A percentile compares a stretch with the other conserved stretches of the same genome.
Conservation (phyloP, 2,329 filamentous ascomycete genomes). For the Cladophialophora exuberans region DNA sequence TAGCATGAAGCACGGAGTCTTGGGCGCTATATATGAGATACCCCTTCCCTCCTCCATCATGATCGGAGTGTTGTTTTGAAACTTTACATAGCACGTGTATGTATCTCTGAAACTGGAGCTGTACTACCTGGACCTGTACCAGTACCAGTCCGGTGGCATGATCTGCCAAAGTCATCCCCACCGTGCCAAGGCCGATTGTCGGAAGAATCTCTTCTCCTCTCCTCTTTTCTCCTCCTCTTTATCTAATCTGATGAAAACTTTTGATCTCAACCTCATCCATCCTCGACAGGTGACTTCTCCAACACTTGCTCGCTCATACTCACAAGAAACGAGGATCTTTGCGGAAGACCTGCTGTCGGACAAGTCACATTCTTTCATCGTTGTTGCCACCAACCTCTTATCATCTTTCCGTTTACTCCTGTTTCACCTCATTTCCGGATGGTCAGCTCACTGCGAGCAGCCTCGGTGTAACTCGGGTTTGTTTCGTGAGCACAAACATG, state of each 20-base stretch:
- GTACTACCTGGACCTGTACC: too few species aligned
- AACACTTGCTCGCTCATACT: not conserved
- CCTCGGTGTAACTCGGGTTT: constrained; percentile 36
- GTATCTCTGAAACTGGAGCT: too few species aligned
- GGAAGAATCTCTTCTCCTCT: too few species aligned
- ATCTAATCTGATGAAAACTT: constrained; percentile 40
- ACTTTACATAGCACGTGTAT: too few species aligned
- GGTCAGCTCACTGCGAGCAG: not conserved
- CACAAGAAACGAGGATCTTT: not conserved
- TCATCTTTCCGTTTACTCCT: not conserved
- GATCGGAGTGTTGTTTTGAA: too few species aligned
- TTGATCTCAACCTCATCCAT: constrained; percentile 20
- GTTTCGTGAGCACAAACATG: constrained; percentile 14
- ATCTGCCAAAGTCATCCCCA: constrained; percentile 6
- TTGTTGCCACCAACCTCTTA: not conserved
- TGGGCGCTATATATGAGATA: constrained; percentile 19
- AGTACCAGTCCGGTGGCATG: not conserved
- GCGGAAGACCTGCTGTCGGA: too few species aligned
- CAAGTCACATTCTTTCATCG: too few species aligned
- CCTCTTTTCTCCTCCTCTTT: constrained; percentile 22
- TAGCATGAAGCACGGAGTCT: constrained; percentile 20
- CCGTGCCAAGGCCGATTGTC: constrained; percentile 24
- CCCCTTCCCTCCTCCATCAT: constrained; percentile 23
- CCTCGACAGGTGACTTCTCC: constrained; percentile 10
- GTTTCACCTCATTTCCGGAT: not conserved